A percentile compares a stretch with the other conserved stretches of the same genome.
Evolutionary conservation across 23 red algal genomes (phyloP).

Genomic region (Gracilaria gracilis): DNA sequence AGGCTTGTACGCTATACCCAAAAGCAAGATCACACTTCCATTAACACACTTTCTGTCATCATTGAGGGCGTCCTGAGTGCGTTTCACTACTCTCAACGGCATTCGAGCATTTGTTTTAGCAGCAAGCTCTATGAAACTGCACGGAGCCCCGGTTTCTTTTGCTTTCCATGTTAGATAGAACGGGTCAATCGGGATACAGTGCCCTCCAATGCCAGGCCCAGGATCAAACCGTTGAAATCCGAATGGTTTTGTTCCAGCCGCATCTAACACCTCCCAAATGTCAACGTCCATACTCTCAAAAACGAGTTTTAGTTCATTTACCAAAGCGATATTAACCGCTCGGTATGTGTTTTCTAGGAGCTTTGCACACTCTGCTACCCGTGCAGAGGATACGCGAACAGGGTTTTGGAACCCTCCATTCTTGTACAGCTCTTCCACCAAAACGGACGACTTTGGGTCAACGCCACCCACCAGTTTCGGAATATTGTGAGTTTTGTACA

Average conservation of each 20-base stretch:
- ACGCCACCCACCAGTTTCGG: slow-evolving; percentile 88
- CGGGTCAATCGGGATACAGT: slow-evolving; percentile 88
- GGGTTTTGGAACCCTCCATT: slow-evolving; percentile 59
- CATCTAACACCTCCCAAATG: slow-evolving; percentile 87
- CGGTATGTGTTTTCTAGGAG: slow-evolving; percentile 85
- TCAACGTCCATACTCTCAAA: slow-evolving; percentile 82
- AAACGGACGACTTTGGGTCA: slow-evolving; percentile 51
- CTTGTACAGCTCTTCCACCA: slow-evolving; percentile 72
- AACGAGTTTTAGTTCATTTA: slow-evolving; percentile 85
- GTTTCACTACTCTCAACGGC: slow-evolving; percentile 66
- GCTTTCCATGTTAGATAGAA: slow-evolving; percentile 94
- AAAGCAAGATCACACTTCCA: slow-evolving; percentile 66
- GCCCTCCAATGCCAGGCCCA: slow-evolving; percentile 85
- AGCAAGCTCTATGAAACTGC: slow-evolving; percentile 79
- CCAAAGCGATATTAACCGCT: slow-evolving; percentile 88
- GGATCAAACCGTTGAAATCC: slow-evolving; percentile 86
- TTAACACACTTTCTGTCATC: slow-evolving; percentile 56
- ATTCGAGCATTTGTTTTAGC: slow-evolving; percentile 72
- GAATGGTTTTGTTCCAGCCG: slow-evolving; percentile 88
- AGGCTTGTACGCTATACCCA: slow-evolving; percentile 85
- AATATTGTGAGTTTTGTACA: slow-evolving; percentile 59
- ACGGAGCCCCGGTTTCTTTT: slow-evolving; percentile 69
- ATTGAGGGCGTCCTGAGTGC: slow-evolving; percentile 73
- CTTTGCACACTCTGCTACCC: slow-evolving; percentile 89
- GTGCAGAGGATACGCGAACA: slow-evolving; percentile 72